phyloP scores from a whole-genome alignment of 768 basidiomycete genomes.

The Lactarius quietus region DNA sequence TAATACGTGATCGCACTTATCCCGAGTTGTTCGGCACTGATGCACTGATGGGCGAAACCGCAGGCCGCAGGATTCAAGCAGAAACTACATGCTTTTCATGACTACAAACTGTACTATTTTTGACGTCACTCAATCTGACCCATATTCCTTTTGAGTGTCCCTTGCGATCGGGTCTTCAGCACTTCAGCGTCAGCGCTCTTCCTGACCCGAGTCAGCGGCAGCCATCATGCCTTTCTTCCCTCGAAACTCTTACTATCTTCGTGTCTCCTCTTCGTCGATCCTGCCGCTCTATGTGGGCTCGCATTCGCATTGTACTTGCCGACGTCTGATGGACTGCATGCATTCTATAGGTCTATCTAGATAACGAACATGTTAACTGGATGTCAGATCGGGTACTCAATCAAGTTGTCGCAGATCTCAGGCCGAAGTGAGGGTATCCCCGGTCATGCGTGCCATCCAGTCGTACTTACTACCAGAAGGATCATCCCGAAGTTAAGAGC shows the following conservation, averaged over 20 bases:
- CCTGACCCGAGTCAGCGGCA: neutral
- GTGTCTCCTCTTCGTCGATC: slow-evolving; percentile 67
- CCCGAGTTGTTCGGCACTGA: no score
- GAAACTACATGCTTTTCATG: no score
- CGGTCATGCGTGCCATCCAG: neutral
- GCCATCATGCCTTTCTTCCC: slow-evolving; percentile 57
- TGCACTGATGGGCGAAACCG: no score
- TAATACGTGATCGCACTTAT: no score
- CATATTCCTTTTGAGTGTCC: no score
- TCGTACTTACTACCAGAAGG: slow-evolving; percentile 35
- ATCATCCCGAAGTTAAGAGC: slow-evolving; percentile 62
- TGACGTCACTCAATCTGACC: no score
- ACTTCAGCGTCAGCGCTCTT: no score
- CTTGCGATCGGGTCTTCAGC: no score
- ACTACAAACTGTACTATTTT: no score
- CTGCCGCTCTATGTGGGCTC: slow-evolving; percentile 73
- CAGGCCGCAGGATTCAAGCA: no score
- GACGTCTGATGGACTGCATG: slow-evolving; percentile 1
- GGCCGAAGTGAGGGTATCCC: slow-evolving; percentile 51
- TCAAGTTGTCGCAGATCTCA: slow-evolving; percentile 73
- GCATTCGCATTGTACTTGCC: neutral
- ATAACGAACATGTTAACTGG: slow-evolving; percentile 85
- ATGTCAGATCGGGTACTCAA: slow-evolving; percentile 84
- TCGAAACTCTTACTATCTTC: slow-evolving; percentile 79
- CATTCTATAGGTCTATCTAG: slow-evolving; percentile 65